A percentile compares a stretch with the other conserved stretches of the same genome.
phyloP scores from a whole-genome alignment of 208 protist genomes.

The Leishmania guyanensis region DNA sequence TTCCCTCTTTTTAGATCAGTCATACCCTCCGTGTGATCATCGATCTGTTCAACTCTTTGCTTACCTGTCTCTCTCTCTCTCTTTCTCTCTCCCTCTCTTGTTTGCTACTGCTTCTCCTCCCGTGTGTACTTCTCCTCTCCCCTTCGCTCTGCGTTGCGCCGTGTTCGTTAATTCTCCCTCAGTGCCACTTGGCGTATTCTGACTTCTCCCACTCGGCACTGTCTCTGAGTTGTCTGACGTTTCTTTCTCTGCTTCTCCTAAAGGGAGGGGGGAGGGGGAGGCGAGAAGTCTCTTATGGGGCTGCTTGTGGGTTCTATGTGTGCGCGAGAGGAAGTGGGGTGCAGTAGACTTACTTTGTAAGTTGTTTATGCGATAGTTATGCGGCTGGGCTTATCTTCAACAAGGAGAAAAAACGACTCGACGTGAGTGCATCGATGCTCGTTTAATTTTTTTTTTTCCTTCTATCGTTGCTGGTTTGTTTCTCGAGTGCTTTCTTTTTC shows the following conservation, averaged over 20 bases:
- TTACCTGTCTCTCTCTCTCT: constrained; percentile 9
- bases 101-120: neutral
- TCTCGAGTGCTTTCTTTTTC: neutral
- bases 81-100: constrained; percentile 1
- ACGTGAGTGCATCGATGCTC: neutral
- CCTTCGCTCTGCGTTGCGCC: neutral
- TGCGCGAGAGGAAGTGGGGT: neutral
- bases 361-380: neutral
- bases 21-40: neutral
- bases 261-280: neutral
- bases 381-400: neutral
- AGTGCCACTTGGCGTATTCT: neutral
- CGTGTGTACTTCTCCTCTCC: neutral
- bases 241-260: neutral
- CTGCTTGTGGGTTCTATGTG: neutral
- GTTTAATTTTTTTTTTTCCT: neutral
- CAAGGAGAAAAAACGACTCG: neutral
- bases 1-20: neutral
- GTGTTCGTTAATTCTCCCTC: neutral
- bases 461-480: neutral
- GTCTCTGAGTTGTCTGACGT: neutral
- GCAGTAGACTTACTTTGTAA: neutral
- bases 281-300: neutral
- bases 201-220: neutral
- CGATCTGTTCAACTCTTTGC: neutral